Conservation (phyloP, 179 eudicot genomes). For the Vitellaria paradoxa region DNA sequence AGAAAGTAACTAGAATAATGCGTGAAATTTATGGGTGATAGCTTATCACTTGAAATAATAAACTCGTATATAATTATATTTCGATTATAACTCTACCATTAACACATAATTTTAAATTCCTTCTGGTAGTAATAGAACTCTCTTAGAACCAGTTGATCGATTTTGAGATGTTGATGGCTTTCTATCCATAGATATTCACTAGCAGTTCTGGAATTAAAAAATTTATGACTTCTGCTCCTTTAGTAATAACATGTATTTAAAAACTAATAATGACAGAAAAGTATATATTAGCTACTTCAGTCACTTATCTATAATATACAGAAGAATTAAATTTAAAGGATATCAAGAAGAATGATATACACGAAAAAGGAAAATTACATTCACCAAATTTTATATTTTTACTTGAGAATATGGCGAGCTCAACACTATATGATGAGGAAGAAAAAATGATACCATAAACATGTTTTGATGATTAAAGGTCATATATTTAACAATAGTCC, state of each 20-base stretch:
- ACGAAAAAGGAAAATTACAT: background rate
- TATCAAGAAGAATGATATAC: background rate
- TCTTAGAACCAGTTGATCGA: background rate
- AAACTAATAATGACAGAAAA: background rate
- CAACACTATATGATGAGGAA: background rate
- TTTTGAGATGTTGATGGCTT: too few species aligned
- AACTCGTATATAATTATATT: too few species aligned
- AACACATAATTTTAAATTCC: too few species aligned
- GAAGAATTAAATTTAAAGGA: too few species aligned
- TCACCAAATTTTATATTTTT: too few species aligned
- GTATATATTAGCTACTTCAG: background rate
- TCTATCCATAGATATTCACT: slow-evolving; percentile 5
- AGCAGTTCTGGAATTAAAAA: slow-evolving; percentile 11
- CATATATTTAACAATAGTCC: background rate
- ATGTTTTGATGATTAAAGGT: background rate
- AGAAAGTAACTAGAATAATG: too few species aligned
- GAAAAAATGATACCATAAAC: background rate
- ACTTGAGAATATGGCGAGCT: too few species aligned
- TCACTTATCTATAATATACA: background rate
- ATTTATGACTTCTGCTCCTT: slow-evolving; percentile 6
- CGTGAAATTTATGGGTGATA: too few species aligned
- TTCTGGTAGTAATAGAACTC: background rate
- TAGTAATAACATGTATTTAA: background rate
- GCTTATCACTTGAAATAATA: too few species aligned
- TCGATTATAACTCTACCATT: too few species aligned